A percentile compares a stretch with the other conserved stretches of the same genome.
Evolutionary conservation across 1,284 basidiomycete species (phyloP).

Genomic region (Coniophora puteana): DNA sequence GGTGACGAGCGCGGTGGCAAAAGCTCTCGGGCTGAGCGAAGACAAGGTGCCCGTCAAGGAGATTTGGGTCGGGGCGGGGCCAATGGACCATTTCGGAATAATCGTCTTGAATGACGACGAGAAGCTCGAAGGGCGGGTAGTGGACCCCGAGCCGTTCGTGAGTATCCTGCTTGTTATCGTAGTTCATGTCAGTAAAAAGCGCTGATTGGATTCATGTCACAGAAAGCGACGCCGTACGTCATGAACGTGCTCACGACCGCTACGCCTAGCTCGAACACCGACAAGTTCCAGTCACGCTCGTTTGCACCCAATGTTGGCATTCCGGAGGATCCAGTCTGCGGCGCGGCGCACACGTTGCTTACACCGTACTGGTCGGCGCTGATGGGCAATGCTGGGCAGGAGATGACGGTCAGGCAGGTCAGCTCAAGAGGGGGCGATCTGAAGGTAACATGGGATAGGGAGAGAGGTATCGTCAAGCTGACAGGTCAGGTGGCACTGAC

Average conservation of each 20-base stretch:
- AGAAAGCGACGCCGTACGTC: conserved; percentile 10
- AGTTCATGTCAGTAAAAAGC: background rate
- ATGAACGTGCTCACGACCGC: conserved; percentile 38
- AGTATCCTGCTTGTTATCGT: conserved; percentile 13
- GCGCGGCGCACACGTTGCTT: conserved; percentile 50
- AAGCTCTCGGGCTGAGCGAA: conserved; percentile 31
- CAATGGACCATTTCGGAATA: conserved; percentile 34
- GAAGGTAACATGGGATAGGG: conserved; percentile 34
- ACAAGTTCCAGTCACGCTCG: conserved; percentile 52
- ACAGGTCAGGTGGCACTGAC: conserved; percentile 34
- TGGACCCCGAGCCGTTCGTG: conserved; percentile 37
- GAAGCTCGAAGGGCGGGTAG: conserved; percentile 31
- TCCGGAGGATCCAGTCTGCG: conserved; percentile 56
- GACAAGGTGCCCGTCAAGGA: conserved; percentile 31
- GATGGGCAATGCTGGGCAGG: conserved; percentile 27
- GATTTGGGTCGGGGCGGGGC: conserved; percentile 32
- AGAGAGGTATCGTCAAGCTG: conserved; percentile 30
- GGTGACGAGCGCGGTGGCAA: conserved; percentile 25
- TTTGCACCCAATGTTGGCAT: conserved; percentile 41
- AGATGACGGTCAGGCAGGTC: conserved; percentile 44
- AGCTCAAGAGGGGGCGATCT: conserved; percentile 50
- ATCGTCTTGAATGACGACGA: conserved; percentile 42
- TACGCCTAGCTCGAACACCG: conserved; percentile 25
- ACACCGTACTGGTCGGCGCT: conserved; percentile 49
- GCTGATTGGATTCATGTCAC: conserved; percentile 5